phyloP scores from a whole-genome alignment of 73 alveolate species.

The Paramecium caudatum region DNA sequence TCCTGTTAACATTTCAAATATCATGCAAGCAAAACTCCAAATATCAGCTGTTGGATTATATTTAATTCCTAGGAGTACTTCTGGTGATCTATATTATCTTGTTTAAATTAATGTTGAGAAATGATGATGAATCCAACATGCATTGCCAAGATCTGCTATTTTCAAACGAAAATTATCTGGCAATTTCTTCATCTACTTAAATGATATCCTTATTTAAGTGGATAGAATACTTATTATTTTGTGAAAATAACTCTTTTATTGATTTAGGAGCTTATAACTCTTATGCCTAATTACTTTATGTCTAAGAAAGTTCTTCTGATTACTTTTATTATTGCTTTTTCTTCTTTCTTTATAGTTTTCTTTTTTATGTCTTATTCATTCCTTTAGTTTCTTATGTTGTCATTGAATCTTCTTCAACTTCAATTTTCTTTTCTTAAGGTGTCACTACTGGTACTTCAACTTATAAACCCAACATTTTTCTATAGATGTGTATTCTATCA shows the following conservation, averaged over 20 bases:
- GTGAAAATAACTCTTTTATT: conserved; percentile 56
- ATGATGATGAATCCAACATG: conserved; percentile 96
- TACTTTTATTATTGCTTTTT: conserved; percentile 54
- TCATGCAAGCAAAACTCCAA: conserved; percentile 97
- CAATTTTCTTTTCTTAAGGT: background rate
- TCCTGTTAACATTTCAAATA: conserved; percentile 97
- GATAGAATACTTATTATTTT: conserved; percentile 7
- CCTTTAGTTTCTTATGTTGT: conserved; percentile 24
- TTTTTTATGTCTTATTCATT: conserved; percentile 47
- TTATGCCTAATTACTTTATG: background rate
- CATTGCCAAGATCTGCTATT: conserved; percentile 97
- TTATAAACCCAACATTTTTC: conserved; percentile 61
- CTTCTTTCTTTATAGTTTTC: conserved; percentile 67
- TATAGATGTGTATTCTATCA: conserved; percentile 64
- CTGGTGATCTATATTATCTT: conserved; percentile 83
- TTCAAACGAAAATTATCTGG: conserved; percentile 85
- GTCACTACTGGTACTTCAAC: background rate
- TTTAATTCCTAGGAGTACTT: conserved; percentile 89
- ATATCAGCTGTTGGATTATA: conserved; percentile 95
- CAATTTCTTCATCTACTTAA: conserved; percentile 40
- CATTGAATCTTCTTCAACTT: conserved; percentile 39
- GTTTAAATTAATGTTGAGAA: conserved; percentile 95
- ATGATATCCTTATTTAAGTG: conserved; percentile 67
- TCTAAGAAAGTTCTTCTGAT: conserved; percentile 7
- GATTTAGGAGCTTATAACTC: conserved; percentile 28